Conservation (phyloP, 495 filamentous ascomycete species). For the Lophium mytilinum region DNA sequence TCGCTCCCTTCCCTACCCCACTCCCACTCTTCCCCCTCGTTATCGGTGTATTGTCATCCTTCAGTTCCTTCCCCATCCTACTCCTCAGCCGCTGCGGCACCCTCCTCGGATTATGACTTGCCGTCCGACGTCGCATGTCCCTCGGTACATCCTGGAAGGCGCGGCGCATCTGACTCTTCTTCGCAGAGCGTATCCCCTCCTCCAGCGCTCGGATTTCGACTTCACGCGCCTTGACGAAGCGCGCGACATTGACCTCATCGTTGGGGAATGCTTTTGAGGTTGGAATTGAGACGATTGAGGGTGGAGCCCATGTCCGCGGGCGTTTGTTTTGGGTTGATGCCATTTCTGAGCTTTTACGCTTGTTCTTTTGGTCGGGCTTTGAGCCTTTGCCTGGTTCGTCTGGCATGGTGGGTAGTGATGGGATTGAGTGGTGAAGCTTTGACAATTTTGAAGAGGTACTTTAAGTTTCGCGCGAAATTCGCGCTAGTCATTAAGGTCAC, state of each 20-base stretch:
- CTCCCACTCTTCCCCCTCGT: slow-evolving; percentile 63
- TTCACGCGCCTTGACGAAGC: slow-evolving; percentile 71
- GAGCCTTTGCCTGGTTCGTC: not conserved
- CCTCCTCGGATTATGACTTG: slow-evolving; percentile 88
- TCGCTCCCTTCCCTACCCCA: slow-evolving; percentile 47
- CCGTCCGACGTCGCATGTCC: slow-evolving; percentile 74
- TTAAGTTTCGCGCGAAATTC: too few species aligned
- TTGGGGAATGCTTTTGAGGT: slow-evolving; percentile 15
- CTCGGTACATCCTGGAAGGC: slow-evolving; percentile 88
- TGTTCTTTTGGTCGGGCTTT: not conserved
- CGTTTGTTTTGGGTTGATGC: slow-evolving; percentile 1
- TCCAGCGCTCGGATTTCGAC: slow-evolving; percentile 85
- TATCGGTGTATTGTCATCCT: slow-evolving; percentile 85
- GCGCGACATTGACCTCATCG: slow-evolving; percentile 16
- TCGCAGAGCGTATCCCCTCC: slow-evolving; percentile 65
- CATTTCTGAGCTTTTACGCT: not conserved
- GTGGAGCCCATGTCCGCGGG: not conserved
- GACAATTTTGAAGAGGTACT: too few species aligned
- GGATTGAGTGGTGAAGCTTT: too few species aligned
- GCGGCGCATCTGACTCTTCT: slow-evolving; percentile 55
- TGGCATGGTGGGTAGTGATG: too few species aligned
- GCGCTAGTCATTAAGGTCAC: too few species aligned
- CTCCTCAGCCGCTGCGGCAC: slow-evolving; percentile 71
- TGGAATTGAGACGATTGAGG: slow-evolving; percentile 7
- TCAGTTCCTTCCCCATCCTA: slow-evolving; percentile 73